A percentile compares a stretch with the other conserved stretches of the same genome.
Evolutionary conservation across 768 basidiomycete genomes (phyloP).

Genomic region (Phylloporus sp.): DNA sequence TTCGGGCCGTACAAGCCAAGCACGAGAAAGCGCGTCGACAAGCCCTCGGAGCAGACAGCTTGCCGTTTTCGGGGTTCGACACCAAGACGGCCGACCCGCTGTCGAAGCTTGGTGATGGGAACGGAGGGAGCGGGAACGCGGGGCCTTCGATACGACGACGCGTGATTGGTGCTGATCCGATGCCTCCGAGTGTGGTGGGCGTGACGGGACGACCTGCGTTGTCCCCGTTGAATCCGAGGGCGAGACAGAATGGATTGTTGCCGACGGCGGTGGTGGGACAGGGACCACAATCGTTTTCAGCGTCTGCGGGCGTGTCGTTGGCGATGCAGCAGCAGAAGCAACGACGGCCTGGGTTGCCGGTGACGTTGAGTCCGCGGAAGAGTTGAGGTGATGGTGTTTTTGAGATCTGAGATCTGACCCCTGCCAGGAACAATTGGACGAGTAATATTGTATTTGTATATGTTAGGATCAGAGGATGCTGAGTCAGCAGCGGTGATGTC

Average conservation of each 20-base stretch:
- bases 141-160: conserved; percentile 55
- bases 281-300: conserved; percentile 29
- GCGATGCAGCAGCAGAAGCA: conserved; percentile 36
- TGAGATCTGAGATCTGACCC: no score
- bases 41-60: conserved; percentile 59
- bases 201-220: conserved; percentile 39
- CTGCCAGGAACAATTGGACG: no score
- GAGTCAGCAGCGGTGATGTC: no score
- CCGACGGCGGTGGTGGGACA: conserved; percentile 36
- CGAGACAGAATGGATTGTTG: conserved; percentile 45
- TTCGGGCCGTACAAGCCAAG: conserved; percentile 80
- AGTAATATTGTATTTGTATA: no score
- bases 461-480: no score
- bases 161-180: conserved; percentile 49
- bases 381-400: background rate
- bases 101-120: conserved; percentile 6
- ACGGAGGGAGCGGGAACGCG: background rate
- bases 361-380: conserved; percentile 34
- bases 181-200: conserved; percentile 22
- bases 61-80: conserved; percentile 44
- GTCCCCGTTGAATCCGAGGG: conserved; percentile 71
- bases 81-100: conserved; percentile 26
- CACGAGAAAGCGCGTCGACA: conserved; percentile 90
- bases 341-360: conserved; percentile 36
- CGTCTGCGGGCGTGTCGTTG: conserved; percentile 12